Evolutionary conservation across 768 basidiomycete genomes (phyloP).

Genomic region (Boletus reticuloceps): DNA sequence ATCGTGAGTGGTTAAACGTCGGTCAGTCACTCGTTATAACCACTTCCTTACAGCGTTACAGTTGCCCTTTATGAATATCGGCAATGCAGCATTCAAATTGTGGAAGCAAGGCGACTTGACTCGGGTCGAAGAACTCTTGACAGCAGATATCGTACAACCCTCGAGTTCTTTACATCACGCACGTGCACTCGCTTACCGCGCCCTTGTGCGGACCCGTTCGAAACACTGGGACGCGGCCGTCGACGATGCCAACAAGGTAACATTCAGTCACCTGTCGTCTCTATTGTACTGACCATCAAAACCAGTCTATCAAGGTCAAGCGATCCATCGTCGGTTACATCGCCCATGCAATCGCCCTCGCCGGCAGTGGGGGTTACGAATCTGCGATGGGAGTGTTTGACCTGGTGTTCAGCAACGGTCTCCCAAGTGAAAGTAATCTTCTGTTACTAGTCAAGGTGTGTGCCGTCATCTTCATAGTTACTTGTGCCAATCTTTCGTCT

Average conservation of each 20-base stretch:
- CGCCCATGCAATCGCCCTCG: neutral
- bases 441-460: conserved; percentile 11
- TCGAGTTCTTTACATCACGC: no score
- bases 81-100: no score
- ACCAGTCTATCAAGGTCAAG: conserved; percentile 3
- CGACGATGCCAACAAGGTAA: neutral
- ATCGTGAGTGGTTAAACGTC: no score
- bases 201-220: no score
- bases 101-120: no score
- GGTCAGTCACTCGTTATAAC: no score
- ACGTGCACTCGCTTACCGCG: no score
- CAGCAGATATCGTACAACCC: no score
- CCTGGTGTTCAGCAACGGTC: neutral
- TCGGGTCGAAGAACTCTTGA: no score
- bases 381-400: neutral
- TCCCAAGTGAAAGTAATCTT: neutral
- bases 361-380: neutral
- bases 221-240: no score
- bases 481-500: neutral
- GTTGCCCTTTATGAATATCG: no score
- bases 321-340: conserved; percentile 8
- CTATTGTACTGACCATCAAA: neutral
- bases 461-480: neutral
- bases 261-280: rapidly evolving
- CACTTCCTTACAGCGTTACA: no score